Evolutionary conservation across 306 rosid species (phyloP).

Genomic region (Carpinus fangiana): DNA sequence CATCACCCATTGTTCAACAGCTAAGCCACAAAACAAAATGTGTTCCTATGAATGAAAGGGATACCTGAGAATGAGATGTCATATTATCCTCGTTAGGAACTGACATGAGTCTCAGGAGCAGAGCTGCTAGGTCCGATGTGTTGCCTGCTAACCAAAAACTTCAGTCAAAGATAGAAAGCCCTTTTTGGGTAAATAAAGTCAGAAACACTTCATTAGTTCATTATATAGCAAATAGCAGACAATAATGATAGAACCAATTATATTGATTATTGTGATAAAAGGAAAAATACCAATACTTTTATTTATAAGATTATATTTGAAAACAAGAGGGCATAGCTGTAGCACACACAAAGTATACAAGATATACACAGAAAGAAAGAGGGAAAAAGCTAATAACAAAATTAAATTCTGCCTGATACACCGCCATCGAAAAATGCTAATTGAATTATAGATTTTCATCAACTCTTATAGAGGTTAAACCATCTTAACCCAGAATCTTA

Average conservation of each 20-base stretch:
- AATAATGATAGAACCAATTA: conserved; percentile 6
- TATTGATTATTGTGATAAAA: neutral
- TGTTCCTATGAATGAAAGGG: conserved; percentile 21
- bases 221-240: conserved; percentile 1
- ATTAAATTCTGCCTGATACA: neutral
- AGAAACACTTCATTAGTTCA: conserved; percentile 20
- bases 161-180: conserved; percentile 30
- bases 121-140: conserved; percentile 27
- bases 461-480: neutral
- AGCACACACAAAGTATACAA: neutral
- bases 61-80: conserved; percentile 68
- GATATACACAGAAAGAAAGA: neutral
- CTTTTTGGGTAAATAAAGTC: neutral
- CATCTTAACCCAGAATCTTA: neutral
- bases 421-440: conserved; percentile 11
- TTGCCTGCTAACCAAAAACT: conserved; percentile 21
- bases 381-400: neutral
- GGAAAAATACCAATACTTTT: neutral
- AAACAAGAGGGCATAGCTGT: conserved; percentile 1
- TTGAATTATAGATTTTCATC: neutral
- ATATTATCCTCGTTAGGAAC: conserved; percentile 58
- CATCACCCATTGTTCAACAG: conserved; percentile 18
- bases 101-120: conserved; percentile 47
- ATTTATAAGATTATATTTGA: neutral
- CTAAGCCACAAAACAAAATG: conserved; percentile 2